Evolutionary conservation across 495 filamentous ascomycete species (phyloP), one percentile per base, ranked within the genome.

Genomic region (Trypethelium eluteriae): DNA sequence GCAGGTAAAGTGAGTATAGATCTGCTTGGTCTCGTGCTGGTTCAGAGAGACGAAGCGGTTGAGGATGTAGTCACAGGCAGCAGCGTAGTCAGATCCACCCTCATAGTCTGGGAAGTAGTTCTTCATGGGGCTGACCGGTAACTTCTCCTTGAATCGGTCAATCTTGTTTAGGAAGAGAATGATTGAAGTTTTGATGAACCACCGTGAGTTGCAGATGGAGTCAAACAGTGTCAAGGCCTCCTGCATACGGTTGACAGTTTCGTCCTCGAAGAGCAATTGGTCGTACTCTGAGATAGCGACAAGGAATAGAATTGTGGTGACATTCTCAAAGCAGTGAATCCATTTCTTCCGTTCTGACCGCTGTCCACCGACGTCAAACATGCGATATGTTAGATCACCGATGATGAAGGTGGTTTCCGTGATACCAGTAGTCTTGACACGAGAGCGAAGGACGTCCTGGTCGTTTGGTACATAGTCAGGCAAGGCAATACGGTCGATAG

Each of bases 81-180:
- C 88, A 62, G 87, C 85, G 74, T 97, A 96, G 79, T 97, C 92
- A 65, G 92, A 88, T 72, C 93, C 93, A 75, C 85, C 89, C 79
- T 96, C 92, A 80, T 97, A 98, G 78, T 98, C 94, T 59, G 94
- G 92, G 87, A 98, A 98, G 81, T 98, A 96, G 81, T 97, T 96
- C 86, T 96, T 96, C 93, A 98, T 98, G 16, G 94, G 95, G 84
- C 91, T 96, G 79, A 96, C 88, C 41, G 95, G 93, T 63, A 98
- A 88, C 86, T 98, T 98, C 88, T 98, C 94, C 83, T 96, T 95
- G 86, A 98, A 98, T 65, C 95, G 82, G 79, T 98, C 94, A 80
- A 98, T 98, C 89, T 98, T 98, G 90, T 98, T 98, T 72, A 98
- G 84, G 88, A 98, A 98, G 64, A 98, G 82, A 80, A 98, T 98